Conservation (phyloP, 23 red algal genomes). For the Chondrus crispus region DNA sequence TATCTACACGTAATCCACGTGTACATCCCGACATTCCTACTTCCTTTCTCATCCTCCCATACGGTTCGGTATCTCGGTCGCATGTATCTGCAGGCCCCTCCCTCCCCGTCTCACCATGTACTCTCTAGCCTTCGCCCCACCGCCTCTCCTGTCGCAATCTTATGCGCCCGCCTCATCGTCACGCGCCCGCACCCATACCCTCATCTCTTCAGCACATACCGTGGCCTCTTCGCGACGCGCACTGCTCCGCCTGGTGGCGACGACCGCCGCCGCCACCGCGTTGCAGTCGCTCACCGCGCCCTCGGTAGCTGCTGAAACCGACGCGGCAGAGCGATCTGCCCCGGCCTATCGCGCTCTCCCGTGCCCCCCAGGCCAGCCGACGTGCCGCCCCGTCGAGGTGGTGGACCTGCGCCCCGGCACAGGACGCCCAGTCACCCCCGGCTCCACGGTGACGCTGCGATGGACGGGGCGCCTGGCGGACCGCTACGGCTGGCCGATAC, state of each 20-base stretch:
- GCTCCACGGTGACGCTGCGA: slow-evolving; percentile 21
- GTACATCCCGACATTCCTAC: no score
- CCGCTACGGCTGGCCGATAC: slow-evolving; percentile 81
- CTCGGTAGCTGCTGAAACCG: background rate
- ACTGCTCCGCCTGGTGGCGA: background rate
- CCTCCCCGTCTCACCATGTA: no score
- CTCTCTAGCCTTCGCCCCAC: no score
- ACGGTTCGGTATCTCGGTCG: no score
- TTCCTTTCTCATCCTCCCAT: no score
- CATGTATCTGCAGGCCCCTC: no score
- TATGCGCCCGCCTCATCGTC: no score
- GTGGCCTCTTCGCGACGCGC: background rate
- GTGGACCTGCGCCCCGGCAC: slow-evolving; percentile 49
- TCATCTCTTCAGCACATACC: no score
- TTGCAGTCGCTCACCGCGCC: background rate
- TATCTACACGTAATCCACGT: no score
- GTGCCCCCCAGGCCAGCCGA: background rate
- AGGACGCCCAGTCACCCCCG: background rate
- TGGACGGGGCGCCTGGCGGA: slow-evolving; percentile 74
- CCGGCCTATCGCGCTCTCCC: background rate
- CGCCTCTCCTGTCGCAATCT: no score
- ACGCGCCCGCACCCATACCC: no score
- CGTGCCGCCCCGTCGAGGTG: slow-evolving; percentile 26
- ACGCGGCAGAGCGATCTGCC: no score
- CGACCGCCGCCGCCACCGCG: background rate